Evolutionary conservation across 1,139 yeast genomes (phyloP), one percentile per base, ranked within the genome.

Genomic region (Kodamaea sp.): DNA sequence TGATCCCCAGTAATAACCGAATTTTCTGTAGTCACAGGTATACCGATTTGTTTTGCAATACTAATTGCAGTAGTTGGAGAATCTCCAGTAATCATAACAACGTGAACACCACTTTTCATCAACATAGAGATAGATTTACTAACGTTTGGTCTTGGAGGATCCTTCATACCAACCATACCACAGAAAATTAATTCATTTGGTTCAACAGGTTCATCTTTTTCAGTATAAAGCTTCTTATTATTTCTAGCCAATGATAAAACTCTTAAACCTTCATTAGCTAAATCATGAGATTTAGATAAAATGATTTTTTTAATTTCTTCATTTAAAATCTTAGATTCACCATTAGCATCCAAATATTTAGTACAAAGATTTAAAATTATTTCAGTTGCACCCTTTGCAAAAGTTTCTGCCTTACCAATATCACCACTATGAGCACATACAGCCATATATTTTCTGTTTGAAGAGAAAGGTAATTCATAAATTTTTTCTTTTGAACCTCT

Each of bases 71-170:
- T 92, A 8, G 84, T 79, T 49, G 90, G 96, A 34, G 90, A 78
- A 62, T 92, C 98, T 50, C 98, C 98, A 12, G 98, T 92, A 50
- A 92, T 90, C 97, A 92, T 92, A 38, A 92, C 85, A 10, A 92
- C 89, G 57, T 88, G 95, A 31, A 92, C 97, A 37, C 97, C 96
- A 45, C 97, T 96, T 54, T 81, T 81, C 73, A 88, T 74, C 45
- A 92, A 72, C 46, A 79, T 69, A 11, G 85, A 75, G 44, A 92
- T 77, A 2, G 96, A 82, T 41, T 73, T 67, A 37, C 78, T 75
- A 5, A 89, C 97, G 44, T 84, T 81, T 7, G 90, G 83, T 55
- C 97, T 78, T 40, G 97, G 98, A 8, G 98, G 98, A 63, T 92
- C 97, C 52, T 87, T 87, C 95, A 92, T 88, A 41, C 96, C 97